Conservation (phyloP, 805 yeast species). For the Wickerhamomyces ciferrii region DNA sequence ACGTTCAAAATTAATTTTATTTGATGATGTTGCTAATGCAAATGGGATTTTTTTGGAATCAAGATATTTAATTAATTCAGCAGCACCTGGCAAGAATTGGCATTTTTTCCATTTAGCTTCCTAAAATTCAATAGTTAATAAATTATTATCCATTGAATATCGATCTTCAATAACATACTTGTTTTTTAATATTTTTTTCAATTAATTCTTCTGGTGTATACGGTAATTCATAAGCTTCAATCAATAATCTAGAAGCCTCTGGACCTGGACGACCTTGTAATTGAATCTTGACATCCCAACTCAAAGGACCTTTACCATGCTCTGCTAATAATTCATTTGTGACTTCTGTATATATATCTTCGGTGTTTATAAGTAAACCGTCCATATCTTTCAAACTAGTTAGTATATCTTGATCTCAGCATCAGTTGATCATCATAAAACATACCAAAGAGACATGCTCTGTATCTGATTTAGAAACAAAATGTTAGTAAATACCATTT, state of each 20-base stretch:
- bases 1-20: constrained; percentile 48
- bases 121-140: background rate
- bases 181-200: constrained; percentile 46
- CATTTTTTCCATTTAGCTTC: constrained; percentile 54
- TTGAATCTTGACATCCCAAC: constrained; percentile 86
- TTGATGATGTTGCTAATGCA: constrained; percentile 89
- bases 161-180: too few species aligned
- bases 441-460: constrained; percentile 72
- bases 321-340: constrained; percentile 59
- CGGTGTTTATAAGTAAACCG: constrained; percentile 89
- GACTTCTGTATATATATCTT: constrained; percentile 82
- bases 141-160: too few species aligned
- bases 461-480: constrained; percentile 20
- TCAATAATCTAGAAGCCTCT: constrained; percentile 57
- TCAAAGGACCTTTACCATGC: constrained; percentile 72
- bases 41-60: constrained; percentile 57
- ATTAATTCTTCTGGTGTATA: constrained; percentile 62
- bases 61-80: constrained; percentile 55
- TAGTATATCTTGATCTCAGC: background rate
- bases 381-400: constrained; percentile 65
- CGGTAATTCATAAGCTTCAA: constrained; percentile 66
- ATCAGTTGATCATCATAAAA: constrained; percentile 8
- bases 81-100: constrained; percentile 79
- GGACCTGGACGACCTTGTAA: constrained; percentile 92
- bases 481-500: too few species aligned